Evolutionary conservation across 805 yeast genomes (phyloP).

Genomic region (Myxozyma neglecta): DNA sequence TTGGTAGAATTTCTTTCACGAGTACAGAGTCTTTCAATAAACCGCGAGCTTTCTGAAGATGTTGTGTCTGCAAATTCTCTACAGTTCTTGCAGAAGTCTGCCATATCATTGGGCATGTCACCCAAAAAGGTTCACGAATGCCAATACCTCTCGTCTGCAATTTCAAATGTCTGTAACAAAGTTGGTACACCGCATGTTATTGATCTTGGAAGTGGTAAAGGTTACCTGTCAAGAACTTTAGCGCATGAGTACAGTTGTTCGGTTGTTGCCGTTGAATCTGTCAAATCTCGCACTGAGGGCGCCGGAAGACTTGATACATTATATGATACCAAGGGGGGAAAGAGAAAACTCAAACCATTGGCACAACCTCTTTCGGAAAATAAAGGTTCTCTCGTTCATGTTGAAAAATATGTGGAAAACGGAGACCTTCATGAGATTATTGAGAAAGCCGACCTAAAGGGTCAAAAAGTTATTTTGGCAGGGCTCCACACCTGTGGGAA

Average conservation of each 20-base stretch:
- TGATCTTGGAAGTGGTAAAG: conserved; percentile 36
- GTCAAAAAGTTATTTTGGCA: conserved; percentile 16
- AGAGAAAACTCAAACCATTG: not conserved
- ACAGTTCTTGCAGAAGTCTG: conserved; percentile 6
- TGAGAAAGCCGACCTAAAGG: conserved; percentile 4
- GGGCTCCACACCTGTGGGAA: conserved; percentile 35
- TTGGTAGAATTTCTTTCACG: conserved; percentile 11
- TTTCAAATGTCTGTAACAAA: conserved; percentile 14
- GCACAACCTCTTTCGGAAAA: not conserved
- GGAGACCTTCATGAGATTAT: conserved; percentile 21
- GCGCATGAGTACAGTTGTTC: conserved; percentile 22
- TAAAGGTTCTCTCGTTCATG: conserved; percentile 20
- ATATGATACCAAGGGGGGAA: conserved; percentile 20
- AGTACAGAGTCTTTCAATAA: conserved; percentile 13
- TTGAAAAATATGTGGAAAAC: conserved; percentile 19
- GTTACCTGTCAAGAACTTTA: conserved; percentile 32
- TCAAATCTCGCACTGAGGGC: conserved; percentile 22
- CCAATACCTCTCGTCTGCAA: conserved; percentile 21
- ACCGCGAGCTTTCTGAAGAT: conserved; percentile 12
- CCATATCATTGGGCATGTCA: conserved; percentile 32
- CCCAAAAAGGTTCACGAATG: conserved; percentile 34
- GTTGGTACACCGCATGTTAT: conserved; percentile 22
- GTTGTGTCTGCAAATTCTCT: not conserved
- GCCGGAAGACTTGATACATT: conserved; percentile 29
- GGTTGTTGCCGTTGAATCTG: conserved; percentile 31